A percentile compares a stretch with the other conserved stretches of the same genome.
Evolutionary conservation across 495 filamentous ascomycete species (phyloP).

Genomic region (Aspergillus taichungensis): DNA sequence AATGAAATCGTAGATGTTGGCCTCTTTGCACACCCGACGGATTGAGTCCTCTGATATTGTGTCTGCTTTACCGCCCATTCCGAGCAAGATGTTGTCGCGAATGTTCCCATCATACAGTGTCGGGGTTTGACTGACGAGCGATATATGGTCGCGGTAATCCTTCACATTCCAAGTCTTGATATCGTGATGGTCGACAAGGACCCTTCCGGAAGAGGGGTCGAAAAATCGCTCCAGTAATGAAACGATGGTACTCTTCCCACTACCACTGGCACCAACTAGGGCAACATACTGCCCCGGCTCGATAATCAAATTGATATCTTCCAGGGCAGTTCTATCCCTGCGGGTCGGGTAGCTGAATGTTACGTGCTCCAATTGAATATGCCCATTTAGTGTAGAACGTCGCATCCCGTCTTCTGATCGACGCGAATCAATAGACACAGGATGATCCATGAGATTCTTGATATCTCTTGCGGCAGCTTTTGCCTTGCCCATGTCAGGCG

Average conservation of each 20-base stretch:
- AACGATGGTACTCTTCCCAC: slow-evolving; percentile 56
- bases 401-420: slow-evolving; percentile 17
- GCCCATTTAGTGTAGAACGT: slow-evolving; percentile 2
- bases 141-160: slow-evolving; percentile 12
- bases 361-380: slow-evolving; percentile 2
- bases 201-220: slow-evolving; percentile 38
- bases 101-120: slow-evolving; percentile 68
- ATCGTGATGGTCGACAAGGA: slow-evolving; percentile 41
- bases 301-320: slow-evolving; percentile 38
- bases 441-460: slow-evolving; percentile 27
- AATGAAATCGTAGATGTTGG: slow-evolving; percentile 57
- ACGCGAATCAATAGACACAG: slow-evolving; percentile 23
- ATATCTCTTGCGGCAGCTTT: slow-evolving; percentile 37
- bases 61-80: slow-evolving; percentile 26
- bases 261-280: slow-evolving; percentile 55
- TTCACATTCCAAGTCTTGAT: slow-evolving; percentile 35
- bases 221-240: slow-evolving; percentile 53
- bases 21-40: slow-evolving; percentile 45
- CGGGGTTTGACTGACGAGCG: slow-evolving; percentile 52
- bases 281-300: slow-evolving; percentile 52
- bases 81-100: slow-evolving; percentile 53
- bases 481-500: slow-evolving; percentile 36
- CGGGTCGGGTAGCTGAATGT: slow-evolving; percentile 5
- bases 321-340: neutral
- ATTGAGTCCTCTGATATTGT: slow-evolving; percentile 40